These are phyloP conservation scores for Nitzschia sp. DNA, from an alignment of 108 stramenopile species.

Conservation along the genomic window DNA sequence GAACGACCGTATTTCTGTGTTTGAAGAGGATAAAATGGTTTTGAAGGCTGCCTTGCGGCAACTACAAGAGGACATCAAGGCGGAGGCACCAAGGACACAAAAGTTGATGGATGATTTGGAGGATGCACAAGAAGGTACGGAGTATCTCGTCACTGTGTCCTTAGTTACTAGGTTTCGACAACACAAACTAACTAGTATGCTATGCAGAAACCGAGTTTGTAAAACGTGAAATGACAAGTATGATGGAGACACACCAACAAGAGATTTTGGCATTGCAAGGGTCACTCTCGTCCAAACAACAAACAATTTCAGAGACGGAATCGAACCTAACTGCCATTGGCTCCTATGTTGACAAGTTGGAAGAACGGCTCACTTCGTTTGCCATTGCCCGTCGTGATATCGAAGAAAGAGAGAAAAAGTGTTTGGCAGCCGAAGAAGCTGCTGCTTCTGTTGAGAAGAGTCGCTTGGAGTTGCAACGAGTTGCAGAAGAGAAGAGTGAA, in stretches of 20 bases:
- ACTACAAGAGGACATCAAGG: conserved; percentile 81
- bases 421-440: conserved; percentile 49
- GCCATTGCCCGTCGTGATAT: conserved; percentile 74
- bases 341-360: conserved; percentile 71
- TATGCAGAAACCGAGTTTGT: conserved; percentile 28
- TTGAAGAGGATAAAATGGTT: conserved; percentile 87
- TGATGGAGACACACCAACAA: conserved; percentile 47
- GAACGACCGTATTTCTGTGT: conserved; percentile 79
- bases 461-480: conserved; percentile 30
- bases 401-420: conserved; percentile 63
- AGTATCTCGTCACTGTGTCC: neutral
- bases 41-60: conserved; percentile 82
- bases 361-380: conserved; percentile 71
- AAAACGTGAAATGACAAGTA: conserved; percentile 42
- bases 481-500: conserved; percentile 38
- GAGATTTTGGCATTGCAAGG: conserved; percentile 34
- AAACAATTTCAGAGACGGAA: conserved; percentile 51
- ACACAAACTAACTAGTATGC: neutral
- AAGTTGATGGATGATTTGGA: conserved; percentile 57
- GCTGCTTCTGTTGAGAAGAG: conserved; percentile 39
- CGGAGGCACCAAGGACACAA: conserved; percentile 73
- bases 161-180: neutral
- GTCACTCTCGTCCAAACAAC: conserved; percentile 32
- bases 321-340: conserved; percentile 68
- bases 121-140: conserved; percentile 38